Percentiles rank a stretch among this genome's conserved stretches.
Conservation (phyloP, 345 rosid species). For the Ceriops zippeliana region DNA sequence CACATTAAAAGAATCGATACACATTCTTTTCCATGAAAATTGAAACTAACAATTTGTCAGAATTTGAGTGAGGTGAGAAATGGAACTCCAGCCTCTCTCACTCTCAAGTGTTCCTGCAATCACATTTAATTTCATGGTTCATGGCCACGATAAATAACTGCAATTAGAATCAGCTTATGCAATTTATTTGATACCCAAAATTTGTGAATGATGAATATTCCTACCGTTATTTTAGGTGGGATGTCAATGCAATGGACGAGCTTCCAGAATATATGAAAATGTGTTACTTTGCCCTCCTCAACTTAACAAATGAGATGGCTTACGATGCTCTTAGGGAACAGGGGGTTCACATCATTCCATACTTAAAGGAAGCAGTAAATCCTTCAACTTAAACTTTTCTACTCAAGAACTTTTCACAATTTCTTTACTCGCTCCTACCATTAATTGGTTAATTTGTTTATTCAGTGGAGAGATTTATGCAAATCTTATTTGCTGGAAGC, state of each 20-base stretch:
- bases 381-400: not conserved
- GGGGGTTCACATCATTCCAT: constrained; percentile 29
- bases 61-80: no score
- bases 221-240: constrained; percentile 30
- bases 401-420: not conserved
- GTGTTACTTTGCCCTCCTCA: constrained; percentile 33
- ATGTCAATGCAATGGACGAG: constrained; percentile 27
- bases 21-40: no score
- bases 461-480: constrained; percentile 44
- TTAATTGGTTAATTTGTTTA: not conserved
- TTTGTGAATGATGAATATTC: no score
- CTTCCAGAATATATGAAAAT: constrained; percentile 51
- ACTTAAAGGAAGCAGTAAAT: constrained; percentile 36
- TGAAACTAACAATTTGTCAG: no score
- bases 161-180: no score
- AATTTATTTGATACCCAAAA: no score
- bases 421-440: not conserved
- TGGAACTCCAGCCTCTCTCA: no score
- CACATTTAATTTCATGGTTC: no score
- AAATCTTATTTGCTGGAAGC: constrained; percentile 39
- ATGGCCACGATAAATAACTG: no score
- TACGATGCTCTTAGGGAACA: constrained; percentile 28
- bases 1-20: no score
- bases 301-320: constrained; percentile 32
- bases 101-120: no score